These are phyloP conservation scores for Acanthamoeba sp. DNA, from an alignment of 208 protist species.

Conservation along the genomic window DNA sequence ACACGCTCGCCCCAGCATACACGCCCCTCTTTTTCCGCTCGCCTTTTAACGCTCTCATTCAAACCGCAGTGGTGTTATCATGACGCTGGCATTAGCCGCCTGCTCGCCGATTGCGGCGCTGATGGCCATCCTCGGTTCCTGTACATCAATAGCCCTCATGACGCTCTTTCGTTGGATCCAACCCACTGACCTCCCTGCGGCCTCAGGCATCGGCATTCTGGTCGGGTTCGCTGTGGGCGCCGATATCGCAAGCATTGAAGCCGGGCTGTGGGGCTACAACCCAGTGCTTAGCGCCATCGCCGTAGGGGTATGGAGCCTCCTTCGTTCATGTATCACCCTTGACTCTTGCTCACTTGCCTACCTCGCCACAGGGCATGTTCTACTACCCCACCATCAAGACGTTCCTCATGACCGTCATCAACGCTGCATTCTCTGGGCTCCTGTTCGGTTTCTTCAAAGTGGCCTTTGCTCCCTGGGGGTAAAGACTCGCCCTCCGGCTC, in stretches of 20 bases:
- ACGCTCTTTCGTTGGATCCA: neutral
- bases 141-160: neutral
- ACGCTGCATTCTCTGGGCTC: neutral
- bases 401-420: neutral
- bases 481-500: too few relatives aligned
- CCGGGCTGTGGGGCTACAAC: slow-evolving; percentile 47
- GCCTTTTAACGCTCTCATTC: too few relatives aligned
- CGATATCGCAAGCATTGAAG: neutral
- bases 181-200: too few relatives aligned
- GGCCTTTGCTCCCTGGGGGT: neutral
- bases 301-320: neutral
- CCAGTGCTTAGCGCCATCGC: slow-evolving; percentile 37
- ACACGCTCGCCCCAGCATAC: neutral
- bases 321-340: neutral
- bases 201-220: neutral
- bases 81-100: neutral
- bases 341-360: neutral
- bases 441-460: slow-evolving; percentile 36
- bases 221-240: neutral
- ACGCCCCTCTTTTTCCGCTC: neutral
- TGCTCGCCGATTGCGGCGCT: neutral
- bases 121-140: neutral
- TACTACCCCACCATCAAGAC: neutral
- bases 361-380: slow-evolving; percentile 7
- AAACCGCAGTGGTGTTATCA: slow-evolving; percentile 28